These are phyloP conservation scores for Niebla homalea DNA, from an alignment of 495 filamentous ascomycete genomes.

Conservation along the genomic window DNA sequence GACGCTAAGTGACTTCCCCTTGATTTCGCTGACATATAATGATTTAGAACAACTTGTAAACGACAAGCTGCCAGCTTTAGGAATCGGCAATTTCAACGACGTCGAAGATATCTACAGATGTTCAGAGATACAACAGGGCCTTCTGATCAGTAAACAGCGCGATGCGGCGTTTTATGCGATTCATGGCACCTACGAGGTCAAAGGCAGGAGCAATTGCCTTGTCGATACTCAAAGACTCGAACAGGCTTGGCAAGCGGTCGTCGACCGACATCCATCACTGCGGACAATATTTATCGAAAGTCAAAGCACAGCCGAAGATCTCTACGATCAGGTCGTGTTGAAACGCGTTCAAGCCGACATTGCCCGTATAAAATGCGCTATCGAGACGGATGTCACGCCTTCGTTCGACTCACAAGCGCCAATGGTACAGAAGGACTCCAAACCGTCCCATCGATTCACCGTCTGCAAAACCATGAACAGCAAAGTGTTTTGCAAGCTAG, in stretches of 20 bases:
- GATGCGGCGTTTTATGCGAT: conserved; percentile 46
- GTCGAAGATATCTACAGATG: conserved; percentile 54
- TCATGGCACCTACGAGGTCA: conserved; percentile 48
- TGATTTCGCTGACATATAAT: conserved; percentile 47
- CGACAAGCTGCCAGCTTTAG: conserved; percentile 33
- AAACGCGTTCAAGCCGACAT: conserved; percentile 25
- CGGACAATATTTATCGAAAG: conserved; percentile 40
- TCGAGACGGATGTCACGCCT: conserved; percentile 22
- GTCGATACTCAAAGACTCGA: conserved; percentile 29
- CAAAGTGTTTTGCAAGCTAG: conserved; percentile 36
- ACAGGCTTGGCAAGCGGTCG: conserved; percentile 35
- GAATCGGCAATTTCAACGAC: conserved; percentile 28
- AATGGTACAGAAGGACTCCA: conserved; percentile 24
- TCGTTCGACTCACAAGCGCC: conserved; percentile 24
- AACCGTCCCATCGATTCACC: conserved; percentile 35
- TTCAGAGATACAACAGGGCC: conserved; percentile 54
- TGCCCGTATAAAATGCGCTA: conserved; percentile 23
- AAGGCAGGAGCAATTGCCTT: conserved; percentile 12
- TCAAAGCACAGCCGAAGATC: conserved; percentile 25
- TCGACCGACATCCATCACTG: conserved; percentile 36
- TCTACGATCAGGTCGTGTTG: conserved; percentile 40
- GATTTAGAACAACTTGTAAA: conserved; percentile 27
- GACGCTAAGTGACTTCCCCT: conserved; percentile 49
- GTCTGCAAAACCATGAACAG: conserved; percentile 30
- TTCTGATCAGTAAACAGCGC: conserved; percentile 46